Evolutionary conservation across 306 rosid genomes (phyloP).

Genomic region (Macrotyloma uniflorum): DNA sequence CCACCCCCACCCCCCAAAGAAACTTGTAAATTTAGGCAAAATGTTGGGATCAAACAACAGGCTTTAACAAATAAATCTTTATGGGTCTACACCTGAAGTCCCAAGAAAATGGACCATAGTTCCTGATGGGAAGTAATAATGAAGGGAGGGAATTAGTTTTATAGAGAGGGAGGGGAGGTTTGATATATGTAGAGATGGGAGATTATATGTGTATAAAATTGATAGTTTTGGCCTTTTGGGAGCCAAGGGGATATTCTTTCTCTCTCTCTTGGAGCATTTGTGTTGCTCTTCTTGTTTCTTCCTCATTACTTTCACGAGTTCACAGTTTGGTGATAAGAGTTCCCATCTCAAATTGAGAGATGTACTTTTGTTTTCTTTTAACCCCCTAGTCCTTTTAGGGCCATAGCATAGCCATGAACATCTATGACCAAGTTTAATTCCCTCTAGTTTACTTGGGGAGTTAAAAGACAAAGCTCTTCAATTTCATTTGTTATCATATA

Average conservation of each 20-base stretch:
- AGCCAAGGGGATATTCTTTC: not conserved
- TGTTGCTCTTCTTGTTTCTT: not conserved
- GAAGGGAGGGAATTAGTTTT: not conserved
- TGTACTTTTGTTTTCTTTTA: not conserved
- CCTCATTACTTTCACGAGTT: not conserved
- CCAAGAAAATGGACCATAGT: not conserved
- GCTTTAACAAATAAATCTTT: not conserved
- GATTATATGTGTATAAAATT: not conserved
- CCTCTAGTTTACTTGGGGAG: conserved; percentile 3
- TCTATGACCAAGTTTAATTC: not conserved
- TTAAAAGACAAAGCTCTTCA: not conserved
- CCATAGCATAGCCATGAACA: not conserved
- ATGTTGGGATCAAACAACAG: not conserved
- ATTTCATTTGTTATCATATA: not conserved
- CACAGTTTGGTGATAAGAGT: not conserved
- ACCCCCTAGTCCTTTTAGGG: not conserved
- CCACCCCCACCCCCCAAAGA: not conserved
- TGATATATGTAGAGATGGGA: not conserved
- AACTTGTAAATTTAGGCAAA: not conserved
- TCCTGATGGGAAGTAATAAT: not conserved
- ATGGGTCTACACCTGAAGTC: not conserved
- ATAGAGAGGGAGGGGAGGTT: not conserved
- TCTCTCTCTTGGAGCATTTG: too few relatives aligned
- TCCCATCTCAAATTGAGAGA: not conserved
- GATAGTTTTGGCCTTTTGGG: not conserved